These are phyloP conservation scores for Aphanoascus verrucosus DNA, from an alignment of 2,329 filamentous ascomycete genomes.

Conservation along the genomic window DNA sequence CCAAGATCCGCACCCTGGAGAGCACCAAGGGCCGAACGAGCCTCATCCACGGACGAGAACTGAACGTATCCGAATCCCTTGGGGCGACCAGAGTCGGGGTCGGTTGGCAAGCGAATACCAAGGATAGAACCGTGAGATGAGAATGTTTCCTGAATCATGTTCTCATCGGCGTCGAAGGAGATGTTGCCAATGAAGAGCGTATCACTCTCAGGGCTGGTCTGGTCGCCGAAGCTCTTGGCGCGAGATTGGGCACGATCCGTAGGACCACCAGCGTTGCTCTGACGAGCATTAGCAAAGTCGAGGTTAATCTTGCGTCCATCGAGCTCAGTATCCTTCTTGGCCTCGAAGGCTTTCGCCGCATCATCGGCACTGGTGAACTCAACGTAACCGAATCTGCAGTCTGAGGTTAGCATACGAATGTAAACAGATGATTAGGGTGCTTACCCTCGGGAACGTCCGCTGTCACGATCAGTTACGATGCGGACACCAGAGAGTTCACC, in stretches of 20 bases:
- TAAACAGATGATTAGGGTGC: constrained; percentile 17
- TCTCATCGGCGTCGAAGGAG: constrained; percentile 71
- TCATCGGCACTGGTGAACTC: constrained; percentile 62
- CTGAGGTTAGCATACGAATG: background rate
- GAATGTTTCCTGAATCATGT: constrained; percentile 64
- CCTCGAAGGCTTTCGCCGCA: constrained; percentile 60
- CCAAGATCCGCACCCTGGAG: constrained; percentile 62
- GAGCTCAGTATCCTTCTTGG: constrained; percentile 63
- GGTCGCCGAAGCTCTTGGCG: constrained; percentile 58
- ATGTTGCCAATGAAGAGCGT: constrained; percentile 91
- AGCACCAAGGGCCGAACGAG: constrained; percentile 59
- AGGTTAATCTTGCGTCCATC: constrained; percentile 67
- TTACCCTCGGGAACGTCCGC: constrained; percentile 71
- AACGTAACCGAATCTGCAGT: constrained; percentile 67
- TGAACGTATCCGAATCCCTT: constrained; percentile 92
- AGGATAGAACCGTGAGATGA: constrained; percentile 57
- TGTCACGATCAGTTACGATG: constrained; percentile 72
- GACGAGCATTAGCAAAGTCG: constrained; percentile 62
- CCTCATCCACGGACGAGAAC: constrained; percentile 72
- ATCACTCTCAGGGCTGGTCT: constrained; percentile 65
- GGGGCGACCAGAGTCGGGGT: constrained; percentile 68
- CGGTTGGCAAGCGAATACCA: constrained; percentile 78
- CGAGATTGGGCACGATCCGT: constrained; percentile 49
- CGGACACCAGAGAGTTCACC: constrained; percentile 62
- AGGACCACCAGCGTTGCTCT: constrained; percentile 39